Percentiles rank a stretch among this genome's conserved stretches.
phyloP scores from a whole-genome alignment of 331 rosid genomes.

The Prunus yedoensis region DNA sequence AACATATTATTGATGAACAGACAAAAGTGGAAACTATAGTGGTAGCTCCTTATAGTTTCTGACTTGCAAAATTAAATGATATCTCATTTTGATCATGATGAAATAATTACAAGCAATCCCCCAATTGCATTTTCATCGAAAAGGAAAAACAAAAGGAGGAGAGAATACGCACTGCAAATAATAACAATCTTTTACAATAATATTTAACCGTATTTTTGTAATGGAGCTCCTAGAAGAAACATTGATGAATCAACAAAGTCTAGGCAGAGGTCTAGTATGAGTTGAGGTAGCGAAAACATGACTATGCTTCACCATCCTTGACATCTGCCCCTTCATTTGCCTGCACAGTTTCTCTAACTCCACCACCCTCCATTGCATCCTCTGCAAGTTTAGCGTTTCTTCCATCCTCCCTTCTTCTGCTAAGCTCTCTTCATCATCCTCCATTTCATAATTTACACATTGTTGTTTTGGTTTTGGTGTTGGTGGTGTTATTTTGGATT shows the following conservation, averaged over 20 bases:
- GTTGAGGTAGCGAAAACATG: slow-evolving; percentile 29
- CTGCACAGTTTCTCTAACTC: slow-evolving; percentile 47
- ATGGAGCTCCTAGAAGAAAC: background rate
- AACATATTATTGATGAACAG: no score
- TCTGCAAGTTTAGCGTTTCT: slow-evolving; percentile 30
- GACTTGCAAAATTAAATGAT: background rate
- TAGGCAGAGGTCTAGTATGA: slow-evolving; percentile 38
- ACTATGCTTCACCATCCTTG: slow-evolving; percentile 39
- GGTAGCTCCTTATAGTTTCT: no score
- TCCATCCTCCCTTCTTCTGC: slow-evolving; percentile 32
- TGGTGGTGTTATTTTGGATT: slow-evolving; percentile 32
- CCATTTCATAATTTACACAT: slow-evolving; percentile 5
- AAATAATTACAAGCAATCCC: slow-evolving; percentile 11
- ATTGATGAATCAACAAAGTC: slow-evolving; percentile 43
- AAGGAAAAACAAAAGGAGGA: background rate
- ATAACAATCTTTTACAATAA: background rate
- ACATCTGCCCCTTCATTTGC: slow-evolving; percentile 53
- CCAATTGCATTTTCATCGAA: background rate
- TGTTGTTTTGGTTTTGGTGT: slow-evolving; percentile 5
- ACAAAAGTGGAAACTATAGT: no score
- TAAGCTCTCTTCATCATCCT: slow-evolving; percentile 13
- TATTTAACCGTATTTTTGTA: background rate
- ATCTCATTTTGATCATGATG: background rate
- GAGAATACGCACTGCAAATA: background rate
- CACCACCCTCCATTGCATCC: slow-evolving; percentile 54